Conservation (phyloP, 768 basidiomycete species). For the Leucocoprinus birnbaumii region DNA sequence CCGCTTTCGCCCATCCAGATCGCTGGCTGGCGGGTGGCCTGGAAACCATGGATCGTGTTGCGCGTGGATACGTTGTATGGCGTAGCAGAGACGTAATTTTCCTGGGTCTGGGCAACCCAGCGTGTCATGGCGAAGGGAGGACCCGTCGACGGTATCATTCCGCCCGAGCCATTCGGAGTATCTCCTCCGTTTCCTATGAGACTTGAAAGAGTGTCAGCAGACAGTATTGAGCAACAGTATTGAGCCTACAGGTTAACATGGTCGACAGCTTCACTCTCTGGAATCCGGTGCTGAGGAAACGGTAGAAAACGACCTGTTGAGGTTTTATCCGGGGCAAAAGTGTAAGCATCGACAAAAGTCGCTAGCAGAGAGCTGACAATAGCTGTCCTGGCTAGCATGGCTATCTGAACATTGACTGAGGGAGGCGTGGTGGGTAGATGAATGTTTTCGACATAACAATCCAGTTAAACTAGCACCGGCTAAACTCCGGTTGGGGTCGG, state of each 20-base stretch:
- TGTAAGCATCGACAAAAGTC: constrained; percentile 4
- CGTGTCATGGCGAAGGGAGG: constrained; percentile 86
- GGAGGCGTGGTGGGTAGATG: not conserved
- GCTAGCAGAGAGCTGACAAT: not conserved
- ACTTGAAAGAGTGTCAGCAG: constrained; percentile 16
- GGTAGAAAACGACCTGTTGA: constrained; percentile 8
- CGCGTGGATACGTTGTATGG: constrained; percentile 49
- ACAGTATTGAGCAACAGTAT: not conserved
- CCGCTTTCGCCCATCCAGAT: constrained; percentile 90
- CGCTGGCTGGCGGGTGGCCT: constrained; percentile 80
- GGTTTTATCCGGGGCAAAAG: constrained; percentile 2
- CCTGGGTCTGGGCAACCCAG: constrained; percentile 79
- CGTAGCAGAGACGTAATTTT: constrained; percentile 72
- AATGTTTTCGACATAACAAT: not conserved
- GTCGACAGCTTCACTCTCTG: constrained; percentile 24
- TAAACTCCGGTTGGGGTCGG: constrained; percentile 7
- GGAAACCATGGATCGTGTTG: constrained; percentile 62
- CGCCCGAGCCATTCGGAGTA: constrained; percentile 67
- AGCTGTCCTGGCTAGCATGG: constrained; percentile 2
- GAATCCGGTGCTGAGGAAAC: constrained; percentile 10
- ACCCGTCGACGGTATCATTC: constrained; percentile 73
- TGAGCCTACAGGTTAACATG: constrained; percentile 26
- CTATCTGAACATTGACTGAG: not conserved
- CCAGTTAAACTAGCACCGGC: not conserved
- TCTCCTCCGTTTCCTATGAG: constrained; percentile 75